Percentiles rank a stretch among this genome's conserved stretches.
Conservation (phyloP, 352 stramenopile genomes). For the Phytophthora citricola region DNA sequence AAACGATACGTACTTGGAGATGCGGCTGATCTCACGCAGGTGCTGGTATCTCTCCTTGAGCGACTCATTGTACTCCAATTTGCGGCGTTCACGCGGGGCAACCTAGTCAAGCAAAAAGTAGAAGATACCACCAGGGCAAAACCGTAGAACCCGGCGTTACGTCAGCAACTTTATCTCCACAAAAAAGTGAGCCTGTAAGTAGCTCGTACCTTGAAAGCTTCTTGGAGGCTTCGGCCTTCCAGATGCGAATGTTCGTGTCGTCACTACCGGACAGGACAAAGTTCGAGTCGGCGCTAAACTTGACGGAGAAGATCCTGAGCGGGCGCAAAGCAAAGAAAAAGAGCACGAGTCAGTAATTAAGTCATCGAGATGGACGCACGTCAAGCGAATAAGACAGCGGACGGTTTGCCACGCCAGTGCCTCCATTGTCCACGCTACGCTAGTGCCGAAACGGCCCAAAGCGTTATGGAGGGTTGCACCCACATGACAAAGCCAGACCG, state of each 20-base stretch:
- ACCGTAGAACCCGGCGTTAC: conserved; percentile 18
- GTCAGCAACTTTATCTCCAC: conserved; percentile 30
- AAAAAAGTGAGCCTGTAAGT: conserved; percentile 11
- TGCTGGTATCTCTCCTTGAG: conserved; percentile 97
- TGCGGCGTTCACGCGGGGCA: conserved; percentile 83
- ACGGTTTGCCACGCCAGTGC: conserved; percentile 5
- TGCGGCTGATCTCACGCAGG: conserved; percentile 95
- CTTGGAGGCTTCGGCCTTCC: conserved; percentile 97
- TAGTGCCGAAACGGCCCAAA: conserved; percentile 15
- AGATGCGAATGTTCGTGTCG: conserved; percentile 99
- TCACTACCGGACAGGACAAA: conserved; percentile 99
- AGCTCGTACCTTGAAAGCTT: conserved; percentile 90
- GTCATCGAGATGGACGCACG: conserved; percentile 13
- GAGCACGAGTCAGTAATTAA: conserved; percentile 14
- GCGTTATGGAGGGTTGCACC: conserved; percentile 4
- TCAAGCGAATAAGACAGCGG: conserved; percentile 23
- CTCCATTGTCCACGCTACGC: conserved; percentile 14
- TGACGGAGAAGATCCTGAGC: conserved; percentile 81
- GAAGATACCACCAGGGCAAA: conserved; percentile 27
- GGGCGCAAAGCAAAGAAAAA: conserved; percentile 3
- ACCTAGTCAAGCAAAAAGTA: conserved; percentile 38
- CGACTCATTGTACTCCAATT: conserved; percentile 97
- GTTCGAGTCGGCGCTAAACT: conserved; percentile 90
- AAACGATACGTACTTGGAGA: conserved; percentile 75
- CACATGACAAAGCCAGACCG: conserved; percentile 12